Percentiles rank a stretch among this genome's conserved stretches.
phyloP scores from a whole-genome alignment of 2,329 filamentous ascomycete species.

The Hansfordia pulvinata region DNA sequence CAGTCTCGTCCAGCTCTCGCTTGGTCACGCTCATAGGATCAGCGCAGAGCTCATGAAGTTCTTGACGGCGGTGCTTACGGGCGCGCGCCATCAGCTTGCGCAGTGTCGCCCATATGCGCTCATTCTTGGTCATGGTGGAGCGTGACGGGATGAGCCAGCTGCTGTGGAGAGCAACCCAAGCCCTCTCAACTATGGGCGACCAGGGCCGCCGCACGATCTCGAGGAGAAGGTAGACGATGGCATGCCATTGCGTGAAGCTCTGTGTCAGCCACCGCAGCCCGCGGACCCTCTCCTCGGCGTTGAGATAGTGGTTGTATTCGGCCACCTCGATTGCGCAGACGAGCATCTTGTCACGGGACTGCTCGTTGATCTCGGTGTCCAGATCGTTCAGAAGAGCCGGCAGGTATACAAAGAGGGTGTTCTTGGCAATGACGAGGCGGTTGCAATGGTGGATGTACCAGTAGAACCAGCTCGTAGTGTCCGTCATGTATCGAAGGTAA shows the following conservation, averaged over 20 bases:
- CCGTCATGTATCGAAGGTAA: conserved; percentile 25
- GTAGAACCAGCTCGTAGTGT: conserved; percentile 6
- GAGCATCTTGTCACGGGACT: conserved; percentile 56
- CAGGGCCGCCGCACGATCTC: conserved; percentile 21
- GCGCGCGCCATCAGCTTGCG: conserved; percentile 23
- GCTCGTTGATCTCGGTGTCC: conserved; percentile 40
- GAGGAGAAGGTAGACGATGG: conserved; percentile 33
- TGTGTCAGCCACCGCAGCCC: conserved; percentile 35
- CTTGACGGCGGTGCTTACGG: conserved; percentile 19
- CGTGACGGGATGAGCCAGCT: conserved; percentile 13
- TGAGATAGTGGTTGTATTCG: conserved; percentile 54
- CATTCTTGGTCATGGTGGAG: conserved; percentile 15
- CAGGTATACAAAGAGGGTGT: conserved; percentile 66
- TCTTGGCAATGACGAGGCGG: conserved; percentile 60
- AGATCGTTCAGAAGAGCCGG: conserved; percentile 51
- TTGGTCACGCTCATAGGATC: conserved; percentile 11
- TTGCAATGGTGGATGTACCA: conserved; percentile 13
- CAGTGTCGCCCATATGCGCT: conserved; percentile 26
- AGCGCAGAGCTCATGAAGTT: conserved; percentile 18
- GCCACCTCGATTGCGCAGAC: conserved; percentile 61
- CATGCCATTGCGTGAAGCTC: conserved; percentile 37
- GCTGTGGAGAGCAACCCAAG: conserved; percentile 14
- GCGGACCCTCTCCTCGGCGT: conserved; percentile 37
- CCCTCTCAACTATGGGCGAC: conserved; percentile 12
- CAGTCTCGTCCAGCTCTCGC: conserved; percentile 16